A percentile compares a stretch with the other conserved stretches of the same genome.
phyloP scores from a whole-genome alignment of 441 rosid genomes.

The Francoa sonchifolia region DNA sequence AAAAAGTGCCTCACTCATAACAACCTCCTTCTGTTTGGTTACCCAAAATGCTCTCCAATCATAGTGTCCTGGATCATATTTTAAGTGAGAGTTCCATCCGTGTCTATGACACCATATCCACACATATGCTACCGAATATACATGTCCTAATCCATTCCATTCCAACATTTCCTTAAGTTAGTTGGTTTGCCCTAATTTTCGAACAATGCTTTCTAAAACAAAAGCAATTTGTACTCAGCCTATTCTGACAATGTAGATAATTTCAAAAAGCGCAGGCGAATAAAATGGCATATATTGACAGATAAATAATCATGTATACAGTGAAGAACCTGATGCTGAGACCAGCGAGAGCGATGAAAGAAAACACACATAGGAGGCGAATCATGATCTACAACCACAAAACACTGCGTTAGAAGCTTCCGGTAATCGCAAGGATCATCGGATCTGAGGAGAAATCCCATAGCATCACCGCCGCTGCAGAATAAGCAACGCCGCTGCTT shows the following conservation, averaged over 20 bases:
- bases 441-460: slow-evolving; percentile 31
- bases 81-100: too few relatives aligned
- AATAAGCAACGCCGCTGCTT: slow-evolving; percentile 22
- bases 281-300: neutral
- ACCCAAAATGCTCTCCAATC: too few relatives aligned
- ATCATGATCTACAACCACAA: slow-evolving; percentile 30
- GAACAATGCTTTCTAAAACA: too few relatives aligned
- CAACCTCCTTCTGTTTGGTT: too few relatives aligned
- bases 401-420: slow-evolving; percentile 43
- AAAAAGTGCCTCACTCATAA: too few relatives aligned
- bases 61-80: too few relatives aligned
- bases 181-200: too few relatives aligned
- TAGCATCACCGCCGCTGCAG: slow-evolving; percentile 18
- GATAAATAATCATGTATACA: neutral
- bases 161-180: too few relatives aligned
- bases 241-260: neutral
- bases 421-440: slow-evolving; percentile 49
- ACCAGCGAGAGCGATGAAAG: slow-evolving; percentile 26
- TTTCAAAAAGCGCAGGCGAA: neutral
- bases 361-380: slow-evolving; percentile 32
- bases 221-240: neutral
- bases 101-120: too few relatives aligned
- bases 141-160: too few relatives aligned
- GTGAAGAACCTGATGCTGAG: slow-evolving; percentile 47
- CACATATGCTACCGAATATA: too few relatives aligned